Conservation (phyloP, 176 grass and related monocot species). For the Oryza glumipatula region DNA sequence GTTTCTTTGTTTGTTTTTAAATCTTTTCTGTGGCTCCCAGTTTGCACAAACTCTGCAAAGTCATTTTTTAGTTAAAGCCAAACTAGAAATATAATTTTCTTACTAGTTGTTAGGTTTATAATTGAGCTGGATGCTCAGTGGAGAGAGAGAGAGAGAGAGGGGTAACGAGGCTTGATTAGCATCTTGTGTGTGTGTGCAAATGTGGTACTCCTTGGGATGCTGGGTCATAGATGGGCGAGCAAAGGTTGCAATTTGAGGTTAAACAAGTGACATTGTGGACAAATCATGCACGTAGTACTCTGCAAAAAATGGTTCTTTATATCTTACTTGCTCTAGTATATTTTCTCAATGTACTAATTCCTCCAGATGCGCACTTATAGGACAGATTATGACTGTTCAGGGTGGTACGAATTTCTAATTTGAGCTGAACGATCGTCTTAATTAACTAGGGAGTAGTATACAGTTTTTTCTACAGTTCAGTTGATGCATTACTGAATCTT, state of each 20-base stretch:
- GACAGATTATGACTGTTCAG: not conserved
- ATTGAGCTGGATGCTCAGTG: not conserved
- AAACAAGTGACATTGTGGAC: not conserved
- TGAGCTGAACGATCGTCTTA: not conserved
- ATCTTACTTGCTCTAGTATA: not conserved
- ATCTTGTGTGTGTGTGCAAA: not conserved
- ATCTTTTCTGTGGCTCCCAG: not conserved
- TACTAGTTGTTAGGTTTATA: conserved; percentile 9
- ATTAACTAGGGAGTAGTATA: not conserved
- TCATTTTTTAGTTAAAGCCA: conserved; percentile 34
- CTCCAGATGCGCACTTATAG: not conserved
- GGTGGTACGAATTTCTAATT: not conserved
- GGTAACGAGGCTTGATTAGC: too few relatives aligned
- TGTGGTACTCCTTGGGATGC: not conserved
- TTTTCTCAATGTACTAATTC: not conserved
- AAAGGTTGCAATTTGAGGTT: not conserved
- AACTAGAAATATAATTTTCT: conserved; percentile 6
- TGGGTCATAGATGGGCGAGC: not conserved
- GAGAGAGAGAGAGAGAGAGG: not conserved
- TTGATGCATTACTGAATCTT: not conserved
- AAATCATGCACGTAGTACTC: not conserved
- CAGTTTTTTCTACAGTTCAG: not conserved
- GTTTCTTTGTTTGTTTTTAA: too few relatives aligned
- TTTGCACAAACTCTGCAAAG: not conserved
- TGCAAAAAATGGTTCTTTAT: not conserved